Evolutionary conservation across 2,329 filamentous ascomycete genomes (phyloP).

Genomic region (Didymosphaeria variabile): DNA sequence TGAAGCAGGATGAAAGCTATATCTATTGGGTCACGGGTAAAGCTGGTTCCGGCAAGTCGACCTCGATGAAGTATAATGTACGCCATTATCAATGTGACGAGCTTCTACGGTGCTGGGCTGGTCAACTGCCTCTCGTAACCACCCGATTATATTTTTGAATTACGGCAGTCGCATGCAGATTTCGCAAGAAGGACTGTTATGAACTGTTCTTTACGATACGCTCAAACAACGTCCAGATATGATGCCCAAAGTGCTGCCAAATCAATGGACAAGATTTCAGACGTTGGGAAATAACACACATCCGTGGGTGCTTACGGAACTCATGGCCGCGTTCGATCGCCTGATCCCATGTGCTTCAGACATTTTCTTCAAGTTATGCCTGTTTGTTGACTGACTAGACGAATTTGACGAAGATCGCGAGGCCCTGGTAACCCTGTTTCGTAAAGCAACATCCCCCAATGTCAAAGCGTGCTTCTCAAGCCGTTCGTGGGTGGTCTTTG

Average conservation of each 20-base stretch:
- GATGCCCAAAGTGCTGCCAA: not conserved
- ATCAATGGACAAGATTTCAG: not conserved
- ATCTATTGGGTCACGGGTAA: conserved; percentile 54
- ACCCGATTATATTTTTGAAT: conserved; percentile 39
- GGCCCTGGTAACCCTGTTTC: conserved; percentile 20
- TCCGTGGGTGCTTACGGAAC: not conserved
- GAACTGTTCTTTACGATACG: not conserved
- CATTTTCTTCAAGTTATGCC: not conserved
- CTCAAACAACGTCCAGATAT: not conserved
- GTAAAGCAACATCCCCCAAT: not conserved
- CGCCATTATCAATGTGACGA: conserved; percentile 14
- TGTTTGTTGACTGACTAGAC: conserved; percentile 26
- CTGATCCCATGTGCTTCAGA: not conserved
- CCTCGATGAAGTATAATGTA: conserved; percentile 39
- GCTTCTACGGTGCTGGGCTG: conserved; percentile 27
- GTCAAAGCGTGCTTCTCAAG: conserved; percentile 10
- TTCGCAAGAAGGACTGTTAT: conserved; percentile 5
- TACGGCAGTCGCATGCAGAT: conserved; percentile 24
- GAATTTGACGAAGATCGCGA: conserved; percentile 17
- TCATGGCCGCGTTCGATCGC: not conserved
- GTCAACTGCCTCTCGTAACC: not conserved
- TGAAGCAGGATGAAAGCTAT: not conserved
- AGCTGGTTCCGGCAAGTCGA: conserved; percentile 49
- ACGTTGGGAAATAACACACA: not conserved
- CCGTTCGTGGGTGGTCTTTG: not conserved